Evolutionary conservation across 768 basidiomycete species (phyloP), one percentile per base, ranked within the genome.

Genomic region (Lentinus brumalis): DNA sequence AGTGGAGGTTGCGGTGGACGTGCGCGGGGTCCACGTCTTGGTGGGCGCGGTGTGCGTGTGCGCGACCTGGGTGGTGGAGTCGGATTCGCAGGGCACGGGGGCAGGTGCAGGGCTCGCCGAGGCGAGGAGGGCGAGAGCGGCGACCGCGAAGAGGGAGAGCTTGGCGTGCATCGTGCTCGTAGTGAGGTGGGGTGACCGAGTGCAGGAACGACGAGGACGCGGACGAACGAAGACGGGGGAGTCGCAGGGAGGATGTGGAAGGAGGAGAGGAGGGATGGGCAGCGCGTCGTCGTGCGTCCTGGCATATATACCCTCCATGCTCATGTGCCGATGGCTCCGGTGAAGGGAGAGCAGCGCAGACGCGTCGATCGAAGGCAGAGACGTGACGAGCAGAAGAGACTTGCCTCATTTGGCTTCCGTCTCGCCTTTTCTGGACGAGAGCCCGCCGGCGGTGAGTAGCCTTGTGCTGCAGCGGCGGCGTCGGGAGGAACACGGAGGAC

Each of bases 111-210:
- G 45, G 45, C 14, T 61, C 1, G 60, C 60, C 44, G 41, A n/a
- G 4, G 55, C 55, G 35, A 56, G 42, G 35, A 56, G 44, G 15
- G 60, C 60, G 26, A 61, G 60, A 7, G 60, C 49, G 38, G 41
- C 35, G 38, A 50, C 39, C 38, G 49, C 29, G 44, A 61, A 4
- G 54, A 61, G 42, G 50, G 60, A 52, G 42, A 61, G 50, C n/a
- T 51, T 40, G 26, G 56, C 16, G 39, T 56, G 50, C 60, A 61
- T 61, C 18, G 14, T 46, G 52, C 35, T 35, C 7, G 6, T 26
- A 1, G 46, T 14, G 18, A 26, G 26, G 35, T 11, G 44, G 29
- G 29, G 18, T 49, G 46, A 29, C 26, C 14, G 15, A 14, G 5
- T 6, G 46, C 4, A 21, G 21, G 29, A 38, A 44, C 5, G 38